Base-by-base conservation (phyloP, 345 rosid genomes). In the Geranium brycei region DNA sequence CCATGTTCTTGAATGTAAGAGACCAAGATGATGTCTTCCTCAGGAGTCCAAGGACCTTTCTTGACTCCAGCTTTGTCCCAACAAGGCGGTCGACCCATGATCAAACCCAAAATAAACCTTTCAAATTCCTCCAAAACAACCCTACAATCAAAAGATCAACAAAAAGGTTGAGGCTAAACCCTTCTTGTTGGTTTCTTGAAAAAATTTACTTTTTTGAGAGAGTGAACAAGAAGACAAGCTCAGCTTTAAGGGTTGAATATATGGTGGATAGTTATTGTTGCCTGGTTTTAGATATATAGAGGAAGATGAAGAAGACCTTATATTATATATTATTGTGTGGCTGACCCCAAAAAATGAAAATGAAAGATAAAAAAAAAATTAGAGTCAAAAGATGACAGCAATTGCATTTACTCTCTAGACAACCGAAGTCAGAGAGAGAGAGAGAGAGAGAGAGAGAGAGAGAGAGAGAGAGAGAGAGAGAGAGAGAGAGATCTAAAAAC, bases 21-120 rank as follows among this genome's bases (percentile, higher is more conserved):
- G 17, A 81, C 82, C 60, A 81, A 63, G 38, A 69, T 59, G 76
- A 81, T 81, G 69, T 81, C 85, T 61, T 81, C 85, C 67, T 81
- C 85, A 2, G 85, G 85, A 59, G 85, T 78, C 85, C 85, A 81
- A 10, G 80, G 82, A 4, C 85, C 85, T 78, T 81, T 76, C 73
- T 78, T 81, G 67, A 81, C 72, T 4, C 82, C 82, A 30, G 55
- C 19, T 71, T 81, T 76, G 64, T 81, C 77, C 23, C 78, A 78
- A 65, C 82, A 81, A 18, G 85, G 85, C 38, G 85, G 73, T 62
- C 85, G 76, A 31, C 85, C 85, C 85, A 81, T 81, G 15, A 47
- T 47, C 14, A 47, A 47, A 6, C 53, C 28, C 28, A 23, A 2
- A 23, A 23, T 23, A 1, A 23, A 23, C 28, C 28, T 2, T 23